These are phyloP conservation scores for Polygonum aviculare DNA, from an alignment of 148 eudicot genomes.

Conservation along the genomic window DNA sequence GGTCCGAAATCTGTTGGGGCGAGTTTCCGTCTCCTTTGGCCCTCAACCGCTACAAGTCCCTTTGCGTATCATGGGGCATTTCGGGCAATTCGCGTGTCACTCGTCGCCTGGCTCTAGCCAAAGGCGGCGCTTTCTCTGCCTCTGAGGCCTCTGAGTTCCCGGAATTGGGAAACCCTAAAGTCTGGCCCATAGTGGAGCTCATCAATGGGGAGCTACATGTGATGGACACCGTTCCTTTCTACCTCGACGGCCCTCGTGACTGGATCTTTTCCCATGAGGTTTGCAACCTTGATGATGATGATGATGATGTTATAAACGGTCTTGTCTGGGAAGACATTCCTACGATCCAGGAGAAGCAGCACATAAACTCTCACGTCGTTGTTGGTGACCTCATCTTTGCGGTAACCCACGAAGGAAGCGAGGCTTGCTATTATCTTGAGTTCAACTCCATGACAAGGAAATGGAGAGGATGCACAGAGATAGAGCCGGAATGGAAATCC, in stretches of 20 bases:
- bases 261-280: background rate
- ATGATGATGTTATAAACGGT: background rate
- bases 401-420: background rate
- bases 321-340: background rate
- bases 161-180: background rate
- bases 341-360: background rate
- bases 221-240: background rate
- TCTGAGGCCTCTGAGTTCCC: background rate
- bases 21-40: background rate
- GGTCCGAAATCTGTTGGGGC: background rate
- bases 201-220: background rate
- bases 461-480: background rate
- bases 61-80: background rate
- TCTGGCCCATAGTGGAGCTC: background rate
- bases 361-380: background rate
- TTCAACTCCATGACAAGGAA: background rate
- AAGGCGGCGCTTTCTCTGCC: background rate
- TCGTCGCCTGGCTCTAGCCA: background rate
- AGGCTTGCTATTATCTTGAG: no score
- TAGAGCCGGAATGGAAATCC: background rate
- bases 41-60: background rate
- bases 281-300: background rate
- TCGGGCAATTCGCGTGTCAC: background rate
- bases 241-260: background rate
- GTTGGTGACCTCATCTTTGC: background rate